Percentiles rank a stretch among this genome's conserved stretches.
Evolutionary conservation across 2,329 filamentous ascomycete species (phyloP).

Genomic region (Diplodia mutila): DNA sequence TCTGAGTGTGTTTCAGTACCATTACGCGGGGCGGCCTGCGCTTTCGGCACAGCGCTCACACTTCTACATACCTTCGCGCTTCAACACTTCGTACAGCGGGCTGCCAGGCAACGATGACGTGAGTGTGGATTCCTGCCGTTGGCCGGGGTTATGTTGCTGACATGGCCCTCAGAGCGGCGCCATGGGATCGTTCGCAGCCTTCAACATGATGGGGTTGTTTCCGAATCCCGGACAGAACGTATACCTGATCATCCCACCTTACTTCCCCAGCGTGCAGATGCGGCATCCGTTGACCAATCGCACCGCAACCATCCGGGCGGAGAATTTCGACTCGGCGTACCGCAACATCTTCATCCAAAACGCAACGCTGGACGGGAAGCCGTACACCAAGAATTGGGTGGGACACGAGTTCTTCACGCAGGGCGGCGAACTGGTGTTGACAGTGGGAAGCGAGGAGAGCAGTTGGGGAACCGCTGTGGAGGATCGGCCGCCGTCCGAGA

Average conservation of each 20-base stretch:
- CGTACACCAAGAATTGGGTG: conserved; percentile 52
- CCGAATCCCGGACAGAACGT: conserved; percentile 54
- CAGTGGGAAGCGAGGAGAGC: conserved; percentile 47
- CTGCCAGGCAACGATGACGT: conserved; percentile 53
- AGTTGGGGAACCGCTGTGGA: conserved; percentile 48
- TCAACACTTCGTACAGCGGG: conserved; percentile 47
- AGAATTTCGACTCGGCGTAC: conserved; percentile 49
- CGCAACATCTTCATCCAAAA: conserved; percentile 51
- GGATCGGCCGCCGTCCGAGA: conserved; percentile 45
- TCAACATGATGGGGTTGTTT: conserved; percentile 51
- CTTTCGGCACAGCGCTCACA: conserved; percentile 48
- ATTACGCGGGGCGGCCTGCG: conserved; percentile 50
- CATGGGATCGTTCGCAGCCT: conserved; percentile 51
- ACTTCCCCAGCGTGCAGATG: conserved; percentile 48
- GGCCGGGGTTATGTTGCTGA: background rate
- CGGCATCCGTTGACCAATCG: conserved; percentile 46
- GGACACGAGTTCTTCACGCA: conserved; percentile 50
- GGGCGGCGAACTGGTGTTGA: conserved; percentile 49
- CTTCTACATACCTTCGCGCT: conserved; percentile 50
- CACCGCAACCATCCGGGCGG: conserved; percentile 45
- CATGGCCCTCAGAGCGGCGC: conserved; percentile 39
- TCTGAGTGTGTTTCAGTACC: conserved; percentile 50
- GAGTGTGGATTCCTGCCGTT: background rate
- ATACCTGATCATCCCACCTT: conserved; percentile 53
- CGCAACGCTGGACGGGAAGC: conserved; percentile 47